A percentile compares a stretch with the other conserved stretches of the same genome.
Conservation (phyloP, 2,329 filamentous ascomycete species). For the Xylariaceae sp. region DNA sequence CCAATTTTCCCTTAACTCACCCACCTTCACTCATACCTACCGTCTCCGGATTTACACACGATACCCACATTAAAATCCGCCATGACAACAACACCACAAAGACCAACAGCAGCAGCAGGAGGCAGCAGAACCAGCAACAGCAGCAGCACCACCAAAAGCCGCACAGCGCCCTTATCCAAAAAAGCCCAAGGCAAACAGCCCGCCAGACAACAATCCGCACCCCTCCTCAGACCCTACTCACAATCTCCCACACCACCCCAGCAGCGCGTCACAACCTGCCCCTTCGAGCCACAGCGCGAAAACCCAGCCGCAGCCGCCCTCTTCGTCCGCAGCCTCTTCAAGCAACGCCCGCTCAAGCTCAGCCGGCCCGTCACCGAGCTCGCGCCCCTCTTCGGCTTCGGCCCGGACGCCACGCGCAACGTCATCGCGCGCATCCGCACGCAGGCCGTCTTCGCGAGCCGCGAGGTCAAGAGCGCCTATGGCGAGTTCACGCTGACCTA, state of each 20-base stretch:
- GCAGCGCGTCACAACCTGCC: background rate
- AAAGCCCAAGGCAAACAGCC: no score
- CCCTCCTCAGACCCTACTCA: background rate
- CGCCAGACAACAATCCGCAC: background rate
- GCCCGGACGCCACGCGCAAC: slow-evolving; percentile 7
- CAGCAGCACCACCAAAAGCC: no score
- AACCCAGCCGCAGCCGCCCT: slow-evolving; percentile 16
- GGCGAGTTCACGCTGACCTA: slow-evolving; percentile 19
- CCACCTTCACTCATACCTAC: no score
- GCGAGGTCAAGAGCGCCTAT: slow-evolving; percentile 14
- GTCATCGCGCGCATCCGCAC: slow-evolving; percentile 18
- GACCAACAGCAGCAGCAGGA: no score
- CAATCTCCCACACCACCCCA: background rate
- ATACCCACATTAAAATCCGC: no score
- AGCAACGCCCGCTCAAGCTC: slow-evolving; percentile 15
- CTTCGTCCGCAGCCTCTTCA: slow-evolving; percentile 19
- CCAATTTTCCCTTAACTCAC: no score
- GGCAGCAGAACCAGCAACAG: no score
- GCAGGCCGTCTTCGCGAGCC: slow-evolving; percentile 22
- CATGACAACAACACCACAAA: no score
- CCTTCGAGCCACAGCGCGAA: slow-evolving; percentile 13
- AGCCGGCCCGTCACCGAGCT: slow-evolving; percentile 21
- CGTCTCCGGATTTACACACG: no score
- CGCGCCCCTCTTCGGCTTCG: slow-evolving; percentile 24
- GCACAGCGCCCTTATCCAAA: no score